Base-by-base conservation (phyloP, 1,284 basidiomycete genomes). In the Phlebopus sp. region DNA sequence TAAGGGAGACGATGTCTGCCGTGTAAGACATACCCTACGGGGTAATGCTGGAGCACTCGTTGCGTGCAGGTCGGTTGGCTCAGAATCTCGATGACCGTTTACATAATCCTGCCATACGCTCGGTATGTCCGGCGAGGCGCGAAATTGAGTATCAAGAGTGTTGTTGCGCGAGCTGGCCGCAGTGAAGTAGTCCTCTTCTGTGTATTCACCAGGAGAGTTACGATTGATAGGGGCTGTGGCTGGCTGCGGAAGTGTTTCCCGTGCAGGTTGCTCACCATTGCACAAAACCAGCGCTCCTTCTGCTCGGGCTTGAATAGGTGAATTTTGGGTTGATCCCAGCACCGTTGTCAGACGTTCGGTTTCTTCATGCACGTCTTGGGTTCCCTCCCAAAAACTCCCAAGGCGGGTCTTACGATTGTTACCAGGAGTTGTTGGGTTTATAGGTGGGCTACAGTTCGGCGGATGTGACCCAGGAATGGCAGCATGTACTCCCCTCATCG, bases 311-410 rank as follows among this genome's bases (percentile, higher is more conserved):
- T 23, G 52, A 11, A 52, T 29, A 10, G 63, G 63, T 8, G 63
- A 69, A 8, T 41, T 45, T 8, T 67, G 46, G 44, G 44, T 48
- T 10, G 68, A 63, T 45, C 53, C 60, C 18, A 62, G 58, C 13
- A 64, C 52, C 18, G 56, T 61, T 11, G 59, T 56, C 17, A 62
- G 47, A 21, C 52, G 46, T 37, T 65, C 70, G 7, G 44, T 57
- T 42, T 70, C 59, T 19, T 72, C 61, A 27, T 67, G 69, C 2
- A 79, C 69, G 49, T 79, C 75, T 53, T 72, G 73, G 5, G 75
- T 78, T 14, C 84, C 86, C 53, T 82, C 74, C 86, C 86, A 89
- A 53, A 89, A 89, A 48, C 79, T 81, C 39, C 76, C 76, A 29
- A 86, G 62, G 21, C 84, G 75, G 17, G 74, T 69, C 55, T 78